Conservation (phyloP, 2,329 filamentous ascomycete genomes). For the Cladosporium sp. region DNA sequence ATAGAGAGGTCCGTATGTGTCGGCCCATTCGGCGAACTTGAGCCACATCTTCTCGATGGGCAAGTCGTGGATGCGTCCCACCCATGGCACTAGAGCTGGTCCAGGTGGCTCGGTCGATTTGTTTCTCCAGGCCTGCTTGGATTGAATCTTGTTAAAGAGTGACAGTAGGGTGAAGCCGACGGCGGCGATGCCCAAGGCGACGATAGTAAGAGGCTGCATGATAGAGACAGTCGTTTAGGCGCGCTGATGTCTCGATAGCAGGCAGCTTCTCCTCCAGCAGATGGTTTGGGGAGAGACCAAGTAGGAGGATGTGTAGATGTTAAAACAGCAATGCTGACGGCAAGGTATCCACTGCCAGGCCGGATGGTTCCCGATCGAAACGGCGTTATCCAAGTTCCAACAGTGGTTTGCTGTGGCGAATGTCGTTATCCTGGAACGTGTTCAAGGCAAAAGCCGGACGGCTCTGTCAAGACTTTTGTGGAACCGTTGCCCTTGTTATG, state of each 20-base stretch:
- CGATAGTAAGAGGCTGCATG: conserved; percentile 46
- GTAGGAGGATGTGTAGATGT: conserved; percentile 12
- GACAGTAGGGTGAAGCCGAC: conserved; percentile 40
- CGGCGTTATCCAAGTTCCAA: conserved; percentile 9
- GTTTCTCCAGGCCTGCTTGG: conserved; percentile 38
- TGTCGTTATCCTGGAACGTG: conserved; percentile 3
- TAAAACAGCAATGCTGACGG: conserved; percentile 12
- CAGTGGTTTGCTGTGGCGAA: conserved; percentile 13
- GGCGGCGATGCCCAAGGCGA: conserved; percentile 35
- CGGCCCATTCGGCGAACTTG: conserved; percentile 51
- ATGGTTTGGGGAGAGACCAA: conserved; percentile 1
- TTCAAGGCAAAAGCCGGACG: conserved; percentile 19
- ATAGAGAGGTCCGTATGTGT: conserved; percentile 40
- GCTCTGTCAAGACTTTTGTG: conserved; percentile 20
- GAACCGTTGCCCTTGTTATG: conserved; percentile 20
- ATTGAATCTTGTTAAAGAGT: conserved; percentile 38
- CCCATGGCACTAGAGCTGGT: conserved; percentile 41
- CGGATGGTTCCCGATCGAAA: conserved; percentile 16
- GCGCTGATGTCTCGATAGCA: not conserved
- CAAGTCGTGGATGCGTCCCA: conserved; percentile 49
- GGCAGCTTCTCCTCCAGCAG: conserved; percentile 9
- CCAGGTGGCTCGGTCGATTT: conserved; percentile 43
- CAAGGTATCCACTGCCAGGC: conserved; percentile 12
- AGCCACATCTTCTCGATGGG: conserved; percentile 56
- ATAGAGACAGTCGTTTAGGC: conserved; percentile 16